Base-by-base conservation (phyloP, 2,329 filamentous ascomycete genomes). In the Westerdykella ornata region DNA sequence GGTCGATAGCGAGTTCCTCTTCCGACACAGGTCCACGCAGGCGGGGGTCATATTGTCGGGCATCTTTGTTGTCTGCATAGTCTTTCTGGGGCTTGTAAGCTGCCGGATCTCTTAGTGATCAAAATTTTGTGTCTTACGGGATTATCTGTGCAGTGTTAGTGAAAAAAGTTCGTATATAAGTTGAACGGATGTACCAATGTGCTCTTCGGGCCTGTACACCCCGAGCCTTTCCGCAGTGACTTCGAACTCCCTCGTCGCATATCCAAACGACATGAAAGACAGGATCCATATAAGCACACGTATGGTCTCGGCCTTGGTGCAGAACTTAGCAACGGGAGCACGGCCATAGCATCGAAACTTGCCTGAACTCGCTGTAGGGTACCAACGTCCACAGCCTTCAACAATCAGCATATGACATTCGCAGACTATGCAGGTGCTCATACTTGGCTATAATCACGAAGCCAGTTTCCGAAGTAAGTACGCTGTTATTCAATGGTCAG, bases 381-480 rank as follows among this genome's bases (percentile, higher is more conserved):
- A 6, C 72, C 74, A 19, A 72, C 71, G 56, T 78, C 75, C 40
- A 78, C 70, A 46, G 75, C 73, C 65, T 78, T 67, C 12, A 56
- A 22, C 63, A 45, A 45, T 70, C 62, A 59, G 72, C 65, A 53
- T 62, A 49, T 32, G 72, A 65, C 43, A 63, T 60, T 46, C 71
- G 68, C 19, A 73, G 55, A 12, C 69, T 72, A 9, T 69, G 71
- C 3, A 71, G 70, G 53, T 73, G 8, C 71, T 37, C 73, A 62
- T 44, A 75, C 73, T 60, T 77, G 74, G 32, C 68, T 72, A 57
- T 77, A 49, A 41, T 37, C 41, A 46, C 80, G 80, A 28, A 95
- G 78, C 89, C 89, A 95, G 72, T 95, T 96, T 51, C 89, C 89
- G 70, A 96, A 96, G 72, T 96, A 96, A 49, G 94, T 85, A 47